Base-by-base conservation (phyloP, 768 basidiomycete genomes). In the Suillus alpinus region DNA sequence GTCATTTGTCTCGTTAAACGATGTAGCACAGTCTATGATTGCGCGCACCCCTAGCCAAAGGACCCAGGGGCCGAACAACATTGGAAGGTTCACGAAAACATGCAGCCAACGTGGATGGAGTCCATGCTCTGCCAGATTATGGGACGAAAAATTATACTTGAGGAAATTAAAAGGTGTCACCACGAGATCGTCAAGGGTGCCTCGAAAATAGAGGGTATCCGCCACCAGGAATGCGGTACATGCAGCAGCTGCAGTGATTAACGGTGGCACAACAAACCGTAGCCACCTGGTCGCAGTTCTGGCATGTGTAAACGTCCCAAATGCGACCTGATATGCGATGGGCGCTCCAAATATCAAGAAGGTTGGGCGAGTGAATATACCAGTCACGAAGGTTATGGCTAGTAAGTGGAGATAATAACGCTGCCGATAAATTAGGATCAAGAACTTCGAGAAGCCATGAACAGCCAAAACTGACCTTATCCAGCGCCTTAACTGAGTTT, bases 71-170 rank as follows among this genome's bases (percentile, higher is more conserved):
- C 77, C 74, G 4, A 78, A 65, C 14, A 79, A 60, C 70, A 79
- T 71, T 18, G 78, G 77, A 10, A 79, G 59, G 62, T 79, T 79
- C 34, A 79, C 73, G 23, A 70, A 67, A 36, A 74, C 52, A 59
- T 78, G 77, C 6, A 79, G 67, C 77, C 77, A 78, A 23, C 68
- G 68, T 1, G 78, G 78, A 63, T 79, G 78, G 16, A 78, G 58
- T 9, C 77, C 78, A 52, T 79, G 77, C 31, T 69, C 71, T 0
- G 74, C 74, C 37, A 77, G 71, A 65, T 79, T 78, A 16, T 68
- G 63, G 10, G 71, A 58, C 3, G 71, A 69, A n/a, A 77, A 56
- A 61, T 77, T 78, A 60, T 78, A 78, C 40, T 63, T 68, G 64
- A 78, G 43, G 55, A 77, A 75, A 56, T 78, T 78, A 57, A 73